Evolutionary conservation across 495 filamentous ascomycete species (phyloP).

Genomic region (Talaromyces proteolyticus): DNA sequence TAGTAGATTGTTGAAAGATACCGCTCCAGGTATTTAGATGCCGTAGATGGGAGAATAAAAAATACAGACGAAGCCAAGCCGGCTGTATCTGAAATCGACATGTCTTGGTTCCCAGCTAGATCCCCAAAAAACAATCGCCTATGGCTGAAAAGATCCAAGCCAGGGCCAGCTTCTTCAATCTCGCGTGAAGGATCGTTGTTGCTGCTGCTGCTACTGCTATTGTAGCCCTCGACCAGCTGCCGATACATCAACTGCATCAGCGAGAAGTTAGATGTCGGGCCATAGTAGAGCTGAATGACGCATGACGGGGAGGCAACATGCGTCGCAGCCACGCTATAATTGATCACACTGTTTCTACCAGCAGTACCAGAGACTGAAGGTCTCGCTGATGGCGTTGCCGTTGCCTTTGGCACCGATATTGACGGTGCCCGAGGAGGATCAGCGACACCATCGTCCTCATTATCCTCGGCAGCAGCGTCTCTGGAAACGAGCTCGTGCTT

Average conservation of each 20-base stretch:
- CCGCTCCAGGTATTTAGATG: slow-evolving; percentile 25
- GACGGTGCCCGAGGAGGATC: too few relatives aligned
- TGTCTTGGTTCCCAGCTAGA: slow-evolving; percentile 23
- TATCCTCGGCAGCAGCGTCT: not conserved
- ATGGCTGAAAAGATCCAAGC: slow-evolving; percentile 38
- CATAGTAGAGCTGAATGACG: slow-evolving; percentile 41
- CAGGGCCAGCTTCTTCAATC: slow-evolving; percentile 38
- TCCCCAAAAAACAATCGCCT: slow-evolving; percentile 41
- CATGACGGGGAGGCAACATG: slow-evolving; percentile 40
- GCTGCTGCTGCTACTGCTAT: not conserved
- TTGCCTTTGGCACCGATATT: not conserved
- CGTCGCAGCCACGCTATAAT: slow-evolving; percentile 37
- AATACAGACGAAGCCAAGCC: not conserved
- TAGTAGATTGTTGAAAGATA: slow-evolving; percentile 28
- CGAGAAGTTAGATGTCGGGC: slow-evolving; percentile 37
- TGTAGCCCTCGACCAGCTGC: slow-evolving; percentile 18
- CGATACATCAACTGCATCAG: slow-evolving; percentile 40
- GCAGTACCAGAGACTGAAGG: not conserved
- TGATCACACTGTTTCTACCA: slow-evolving; percentile 9
- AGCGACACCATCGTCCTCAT: not conserved
- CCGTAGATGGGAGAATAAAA: slow-evolving; percentile 7
- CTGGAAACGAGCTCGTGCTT: slow-evolving; percentile 17
- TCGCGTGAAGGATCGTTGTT: slow-evolving; percentile 14
- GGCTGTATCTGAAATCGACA: slow-evolving; percentile 4
- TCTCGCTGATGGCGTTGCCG: not conserved